These are phyloP conservation scores for Xylaria palmicola DNA, from an alignment of 495 filamentous ascomycete genomes.

Conservation along the genomic window DNA sequence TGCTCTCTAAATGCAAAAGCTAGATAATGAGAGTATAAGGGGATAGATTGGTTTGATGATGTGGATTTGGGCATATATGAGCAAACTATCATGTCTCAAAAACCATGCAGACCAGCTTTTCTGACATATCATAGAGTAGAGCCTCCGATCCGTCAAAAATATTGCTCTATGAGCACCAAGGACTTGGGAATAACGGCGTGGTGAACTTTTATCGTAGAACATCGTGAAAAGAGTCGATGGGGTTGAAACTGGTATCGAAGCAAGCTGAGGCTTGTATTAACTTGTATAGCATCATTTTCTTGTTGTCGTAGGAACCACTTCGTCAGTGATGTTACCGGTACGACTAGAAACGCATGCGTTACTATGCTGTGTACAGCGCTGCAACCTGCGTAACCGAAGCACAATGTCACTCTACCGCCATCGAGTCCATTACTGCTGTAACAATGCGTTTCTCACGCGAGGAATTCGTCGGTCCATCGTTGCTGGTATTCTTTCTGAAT, in stretches of 20 bases:
- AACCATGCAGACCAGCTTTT: background rate
- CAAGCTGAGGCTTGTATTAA: conserved; percentile 18
- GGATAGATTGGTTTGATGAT: background rate
- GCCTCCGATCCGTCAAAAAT: background rate
- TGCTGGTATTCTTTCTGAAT: conserved; percentile 29
- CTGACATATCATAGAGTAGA: background rate
- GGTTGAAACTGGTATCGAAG: conserved; percentile 6
- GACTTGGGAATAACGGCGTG: background rate
- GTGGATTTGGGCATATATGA: background rate
- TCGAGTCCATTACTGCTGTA: conserved; percentile 14
- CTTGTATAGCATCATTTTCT: conserved; percentile 15
- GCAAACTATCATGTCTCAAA: background rate
- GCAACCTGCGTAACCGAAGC: conserved; percentile 10
- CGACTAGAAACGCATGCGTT: conserved; percentile 10
- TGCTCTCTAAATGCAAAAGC: no score
- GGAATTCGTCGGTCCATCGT: conserved; percentile 25
- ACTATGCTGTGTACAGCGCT: conserved; percentile 6
- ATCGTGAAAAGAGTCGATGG: no score
- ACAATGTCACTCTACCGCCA: conserved; percentile 13
- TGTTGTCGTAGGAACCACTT: conserved; percentile 11
- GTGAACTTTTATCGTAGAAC: conserved; percentile 4
- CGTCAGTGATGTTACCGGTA: conserved; percentile 9
- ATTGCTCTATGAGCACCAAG: background rate
- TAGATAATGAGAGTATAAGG: background rate
- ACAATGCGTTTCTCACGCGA: conserved; percentile 19